Evolutionary conservation across 768 basidiomycete species (phyloP).

Genomic region (Russula abietina): DNA sequence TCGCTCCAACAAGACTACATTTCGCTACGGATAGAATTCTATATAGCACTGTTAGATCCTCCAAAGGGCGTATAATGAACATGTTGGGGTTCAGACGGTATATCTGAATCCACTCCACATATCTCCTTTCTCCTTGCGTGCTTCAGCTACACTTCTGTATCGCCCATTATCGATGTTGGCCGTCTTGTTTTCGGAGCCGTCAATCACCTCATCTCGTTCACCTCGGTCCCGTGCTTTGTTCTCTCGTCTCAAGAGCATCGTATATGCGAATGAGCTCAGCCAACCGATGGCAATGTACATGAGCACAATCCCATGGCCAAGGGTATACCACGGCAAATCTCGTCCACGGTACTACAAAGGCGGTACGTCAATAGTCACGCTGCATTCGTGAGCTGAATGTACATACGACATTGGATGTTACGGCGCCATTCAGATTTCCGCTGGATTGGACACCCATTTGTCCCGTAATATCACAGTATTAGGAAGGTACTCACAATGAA

Average conservation of each 20-base stretch:
- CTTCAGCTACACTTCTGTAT: neutral
- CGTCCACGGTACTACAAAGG: neutral
- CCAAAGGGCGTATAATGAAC: neutral
- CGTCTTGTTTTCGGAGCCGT: constrained; percentile 17
- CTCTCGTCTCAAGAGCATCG: constrained; percentile 43
- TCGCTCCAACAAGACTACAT: constrained; percentile 6
- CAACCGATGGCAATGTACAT: constrained; percentile 2
- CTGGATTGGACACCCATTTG: constrained; percentile 40
- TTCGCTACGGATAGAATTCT: neutral
- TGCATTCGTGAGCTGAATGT: neutral
- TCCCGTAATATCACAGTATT: constrained; percentile 50
- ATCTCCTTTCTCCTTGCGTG: constrained; percentile 49
- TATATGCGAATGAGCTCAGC: neutral
- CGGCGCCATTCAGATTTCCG: neutral
- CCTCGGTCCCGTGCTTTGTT: constrained; percentile 56
- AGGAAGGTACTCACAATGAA: neutral
- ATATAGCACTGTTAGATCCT: neutral
- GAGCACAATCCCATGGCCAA: neutral
- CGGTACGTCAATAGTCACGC: neutral
- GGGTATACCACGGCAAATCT: neutral
- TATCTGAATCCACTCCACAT: constrained; percentile 75
- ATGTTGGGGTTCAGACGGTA: constrained; percentile 35
- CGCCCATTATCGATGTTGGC: neutral
- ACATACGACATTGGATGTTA: neutral
- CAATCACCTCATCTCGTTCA: constrained; percentile 57